These are phyloP conservation scores for Drechslerella dactyloides DNA, from an alignment of 2,329 filamentous ascomycete genomes.

Conservation along the genomic window DNA sequence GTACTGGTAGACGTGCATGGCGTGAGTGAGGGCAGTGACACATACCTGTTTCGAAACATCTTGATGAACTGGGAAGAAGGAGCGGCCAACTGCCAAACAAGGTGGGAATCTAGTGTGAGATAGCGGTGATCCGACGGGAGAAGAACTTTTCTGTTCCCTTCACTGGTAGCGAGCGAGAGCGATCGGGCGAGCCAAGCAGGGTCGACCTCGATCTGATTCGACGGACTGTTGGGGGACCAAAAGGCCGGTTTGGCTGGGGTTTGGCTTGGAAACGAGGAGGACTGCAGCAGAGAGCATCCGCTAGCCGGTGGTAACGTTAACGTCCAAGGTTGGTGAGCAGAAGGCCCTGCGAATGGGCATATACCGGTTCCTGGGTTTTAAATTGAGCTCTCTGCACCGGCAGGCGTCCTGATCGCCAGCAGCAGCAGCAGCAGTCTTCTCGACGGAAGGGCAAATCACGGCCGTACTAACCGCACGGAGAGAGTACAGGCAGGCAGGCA, in stretches of 20 bases:
- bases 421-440: not conserved
- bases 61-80: constrained; percentile 4
- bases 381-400: not conserved
- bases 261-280: too few relatives aligned
- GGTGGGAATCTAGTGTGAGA: not conserved
- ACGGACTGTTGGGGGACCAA: not conserved
- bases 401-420: not conserved
- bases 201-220: not conserved
- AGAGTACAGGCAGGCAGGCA: not conserved
- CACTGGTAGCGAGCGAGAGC: too few relatives aligned
- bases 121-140: not conserved
- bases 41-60: constrained; percentile 50
- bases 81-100: not conserved
- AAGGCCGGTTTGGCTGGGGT: not conserved
- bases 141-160: too few relatives aligned
- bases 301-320: too few relatives aligned
- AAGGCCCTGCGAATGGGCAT: not conserved
- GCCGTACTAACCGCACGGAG: too few relatives aligned
- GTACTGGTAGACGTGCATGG: not conserved
- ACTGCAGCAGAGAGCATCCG: too few relatives aligned
- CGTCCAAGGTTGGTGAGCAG: not conserved
- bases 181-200: not conserved
- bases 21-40: not conserved
- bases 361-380: not conserved
- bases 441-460: not conserved